Evolutionary conservation across 805 yeast species (phyloP), one percentile per base, ranked within the genome.

Genomic region (Candida ortonii): DNA sequence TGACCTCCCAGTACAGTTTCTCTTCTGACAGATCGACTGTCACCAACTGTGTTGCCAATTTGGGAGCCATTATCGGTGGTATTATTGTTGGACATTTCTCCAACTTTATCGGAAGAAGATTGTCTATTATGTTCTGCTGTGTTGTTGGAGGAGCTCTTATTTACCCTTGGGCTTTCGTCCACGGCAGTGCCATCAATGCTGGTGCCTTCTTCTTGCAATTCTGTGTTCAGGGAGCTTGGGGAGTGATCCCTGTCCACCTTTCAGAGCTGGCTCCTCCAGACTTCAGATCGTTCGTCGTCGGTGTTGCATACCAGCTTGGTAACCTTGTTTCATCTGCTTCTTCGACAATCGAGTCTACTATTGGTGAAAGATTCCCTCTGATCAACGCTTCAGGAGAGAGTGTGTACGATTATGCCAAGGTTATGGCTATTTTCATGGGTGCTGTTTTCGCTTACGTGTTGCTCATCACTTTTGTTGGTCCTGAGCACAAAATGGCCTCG

Each of bases 141-240:
- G 44, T 76, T 15, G 41, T 65, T 24, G 82, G 83, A 35, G 82
- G 81, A 44, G 77, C 78, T 2, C 56, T 78, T 47, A 68, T 78
- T 35, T 79, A 79, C 48, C 84, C 84, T 44, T 74, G 80, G 76
- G 79, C 77, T 1, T 74, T 67, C 57, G 50, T 73, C 49, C 37
- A 59, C 28, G 56, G 56, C 21, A 59, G 62, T 23, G 78, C 69
- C 12, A 68, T 73, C 38, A 70, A 71, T 44, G 80, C 79, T 0
- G 80, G 79, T 42, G 82, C 62, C 1, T 77, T 78, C 54, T 76
- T 74, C 60, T 57, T 78, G 39, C 84, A 78, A 51, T 73, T 73
- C 51, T 73, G 70, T 40, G 83, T 79, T 34, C 83, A 77, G 59
- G 84, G 84, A 49, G 76, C 79, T 17, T 79, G 82, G 80, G 84